Evolutionary conservation across 257 asterid genomes (phyloP).

Genomic region (Salvia hispanica): DNA sequence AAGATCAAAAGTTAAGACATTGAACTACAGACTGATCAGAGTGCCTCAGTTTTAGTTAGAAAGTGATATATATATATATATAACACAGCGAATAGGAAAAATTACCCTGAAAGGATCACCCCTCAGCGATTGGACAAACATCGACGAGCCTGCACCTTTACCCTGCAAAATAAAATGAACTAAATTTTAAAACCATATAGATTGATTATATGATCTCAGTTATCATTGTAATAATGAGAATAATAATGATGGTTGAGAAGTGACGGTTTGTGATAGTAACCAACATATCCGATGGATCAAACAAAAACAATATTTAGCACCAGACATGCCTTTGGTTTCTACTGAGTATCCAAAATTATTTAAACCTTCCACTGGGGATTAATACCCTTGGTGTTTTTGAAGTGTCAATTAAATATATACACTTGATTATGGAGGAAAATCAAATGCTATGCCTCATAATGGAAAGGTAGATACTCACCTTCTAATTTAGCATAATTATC

Average conservation of each 20-base stretch:
- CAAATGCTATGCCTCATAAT: neutral
- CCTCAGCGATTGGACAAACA: slow-evolving; percentile 94
- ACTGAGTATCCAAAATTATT: neutral
- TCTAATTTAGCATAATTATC: neutral
- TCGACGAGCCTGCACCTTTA: slow-evolving; percentile 81
- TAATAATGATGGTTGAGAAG: neutral
- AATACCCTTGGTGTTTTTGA: neutral
- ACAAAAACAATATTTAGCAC: neutral
- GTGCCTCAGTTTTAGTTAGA: slow-evolving; percentile 1
- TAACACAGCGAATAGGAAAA: slow-evolving; percentile 15
- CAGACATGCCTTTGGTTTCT: neutral
- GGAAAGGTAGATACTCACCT: slow-evolving; percentile 3
- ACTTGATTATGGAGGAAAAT: neutral
- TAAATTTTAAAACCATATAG: slow-evolving; percentile 6
- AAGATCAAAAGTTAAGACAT: neutral
- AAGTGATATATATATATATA: neutral
- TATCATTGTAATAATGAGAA: slow-evolving; percentile 17
- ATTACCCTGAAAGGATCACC: slow-evolving; percentile 92
- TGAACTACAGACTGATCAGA: slow-evolving; percentile 22
- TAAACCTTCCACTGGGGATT: neutral
- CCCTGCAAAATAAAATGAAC: slow-evolving; percentile 56
- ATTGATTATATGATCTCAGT: slow-evolving; percentile 6
- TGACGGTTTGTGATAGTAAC: neutral
- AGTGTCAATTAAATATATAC: neutral
- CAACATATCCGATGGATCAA: neutral